Evolutionary conservation across 192 early-diverging fungal genomes (phyloP).

Genomic region (Podila verticillata): DNA sequence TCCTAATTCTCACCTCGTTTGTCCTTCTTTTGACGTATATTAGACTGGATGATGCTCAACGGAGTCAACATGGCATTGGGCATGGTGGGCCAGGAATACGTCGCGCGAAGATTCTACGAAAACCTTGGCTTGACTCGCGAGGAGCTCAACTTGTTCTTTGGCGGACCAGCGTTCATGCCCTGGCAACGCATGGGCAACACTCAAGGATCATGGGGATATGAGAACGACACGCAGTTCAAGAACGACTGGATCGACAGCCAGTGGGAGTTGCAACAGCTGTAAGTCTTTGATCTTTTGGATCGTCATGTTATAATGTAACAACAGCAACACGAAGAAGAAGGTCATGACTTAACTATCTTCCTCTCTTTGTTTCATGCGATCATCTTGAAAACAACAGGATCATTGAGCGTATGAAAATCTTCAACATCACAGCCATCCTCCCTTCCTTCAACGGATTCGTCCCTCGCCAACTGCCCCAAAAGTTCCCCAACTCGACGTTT

Average conservation of each 20-base stretch:
- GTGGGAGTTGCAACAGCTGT: slow-evolving; percentile 42
- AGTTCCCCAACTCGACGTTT: slow-evolving; percentile 19
- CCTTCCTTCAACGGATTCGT: slow-evolving; percentile 50
- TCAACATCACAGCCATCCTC: slow-evolving; percentile 38
- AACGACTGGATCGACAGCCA: slow-evolving; percentile 49
- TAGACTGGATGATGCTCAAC: slow-evolving; percentile 52
- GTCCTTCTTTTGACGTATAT: background rate
- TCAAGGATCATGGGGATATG: slow-evolving; percentile 27
- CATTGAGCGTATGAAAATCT: slow-evolving; percentile 33
- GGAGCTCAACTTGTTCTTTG: slow-evolving; percentile 23
- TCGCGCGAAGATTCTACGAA: slow-evolving; percentile 40
- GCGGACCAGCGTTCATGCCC: slow-evolving; percentile 40
- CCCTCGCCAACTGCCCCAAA: slow-evolving; percentile 7
- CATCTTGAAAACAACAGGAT: slow-evolving; percentile 7
- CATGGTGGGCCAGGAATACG: slow-evolving; percentile 46
- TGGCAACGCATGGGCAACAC: slow-evolving; percentile 51
- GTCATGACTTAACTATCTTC: background rate
- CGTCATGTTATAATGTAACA: no score
- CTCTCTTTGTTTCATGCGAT: background rate
- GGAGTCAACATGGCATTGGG: slow-evolving; percentile 44
- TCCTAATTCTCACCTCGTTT: background rate
- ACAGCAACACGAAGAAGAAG: background rate
- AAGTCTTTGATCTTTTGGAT: background rate
- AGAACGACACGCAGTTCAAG: slow-evolving; percentile 24
- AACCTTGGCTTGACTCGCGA: slow-evolving; percentile 14